Evolutionary conservation across 441 rosid genomes (phyloP), one percentile per base, ranked within the genome.

Genomic region (Daphne laureola): DNA sequence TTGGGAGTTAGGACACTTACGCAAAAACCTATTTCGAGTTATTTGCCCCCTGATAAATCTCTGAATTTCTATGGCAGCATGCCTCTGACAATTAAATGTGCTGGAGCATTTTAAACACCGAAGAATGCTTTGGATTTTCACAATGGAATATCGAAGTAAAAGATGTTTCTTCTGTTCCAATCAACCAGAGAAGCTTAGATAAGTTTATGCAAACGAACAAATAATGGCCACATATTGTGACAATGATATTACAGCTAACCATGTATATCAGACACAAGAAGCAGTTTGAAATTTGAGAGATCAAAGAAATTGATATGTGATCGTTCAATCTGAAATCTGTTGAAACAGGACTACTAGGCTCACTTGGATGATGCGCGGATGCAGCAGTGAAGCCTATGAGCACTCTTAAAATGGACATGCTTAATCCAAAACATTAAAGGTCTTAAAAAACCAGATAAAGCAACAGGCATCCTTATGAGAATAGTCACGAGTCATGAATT

Each of bases 141-240:
- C 64, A 0, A 49, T 76, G 58, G 91, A 82, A 64, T 74, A 70
- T 66, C 59, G 75, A 57, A 55, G 72, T 46, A 73, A 23, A 42
- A 73, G 49, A 66, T 73, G 69, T 14, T 64, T 63, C 67, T 66
- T 86, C 60, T 90, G 84, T 46, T 40, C 70, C 63, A 84, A 51
- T 87, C 87, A 77, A 64, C 84, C 83, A 49, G 81, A 87, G 62
- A 62, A 80, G 52, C 58, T 51, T 70, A 80, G 75, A 90, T 91
- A 73, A 35, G 66, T 48, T 49, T 54, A 57, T 49, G 38, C 49
- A 27, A 51, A 53, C 53, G 35, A 55, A 45, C 27, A 15, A 50
- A 5, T 14, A 43, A 43, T 50, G 48, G 31, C 42, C 38, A 48
- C 47, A 15, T 42, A 25, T 50, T 17, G 17, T 26, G 35, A 48